Evolutionary conservation across 345 rosid species (phyloP).

Genomic region (Arabis hirsuta): DNA sequence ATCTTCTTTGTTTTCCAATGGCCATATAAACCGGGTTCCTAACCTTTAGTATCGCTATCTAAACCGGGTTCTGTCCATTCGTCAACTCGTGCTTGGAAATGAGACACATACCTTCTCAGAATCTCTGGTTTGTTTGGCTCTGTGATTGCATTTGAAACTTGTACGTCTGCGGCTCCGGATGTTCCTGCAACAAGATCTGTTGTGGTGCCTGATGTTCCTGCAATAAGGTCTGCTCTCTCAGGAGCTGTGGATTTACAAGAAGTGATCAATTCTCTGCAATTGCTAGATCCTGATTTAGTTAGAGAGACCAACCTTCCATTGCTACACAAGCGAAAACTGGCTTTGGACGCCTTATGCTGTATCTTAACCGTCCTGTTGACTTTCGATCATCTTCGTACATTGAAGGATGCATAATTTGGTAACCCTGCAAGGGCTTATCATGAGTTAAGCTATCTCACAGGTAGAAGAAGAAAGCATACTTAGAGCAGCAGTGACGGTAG

Average conservation of each 20-base stretch:
- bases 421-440: constrained; percentile 50
- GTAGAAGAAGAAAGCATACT: constrained; percentile 1
- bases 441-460: constrained; percentile 23
- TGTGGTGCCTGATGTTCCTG: constrained; percentile 12
- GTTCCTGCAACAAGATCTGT: constrained; percentile 14
- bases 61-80: constrained; percentile 59
- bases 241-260: not conserved
- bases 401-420: constrained; percentile 60
- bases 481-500: not conserved
- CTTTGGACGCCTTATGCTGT: constrained; percentile 43
- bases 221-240: not conserved
- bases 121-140: constrained; percentile 28
- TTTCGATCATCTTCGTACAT: constrained; percentile 53
- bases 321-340: constrained; percentile 44
- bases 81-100: constrained; percentile 71
- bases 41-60: constrained; percentile 68
- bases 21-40: constrained; percentile 68
- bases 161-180: constrained; percentile 19
- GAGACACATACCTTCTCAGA: constrained; percentile 35
- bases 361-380: constrained; percentile 49
- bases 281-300: constrained; percentile 27
- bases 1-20: constrained; percentile 37
- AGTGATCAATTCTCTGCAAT: constrained; percentile 17
- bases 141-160: constrained; percentile 20
- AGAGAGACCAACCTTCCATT: constrained; percentile 42